These are phyloP conservation scores for Lipomyces yamanashiensis DNA, from an alignment of 805 yeast genomes.

Conservation along the genomic window DNA sequence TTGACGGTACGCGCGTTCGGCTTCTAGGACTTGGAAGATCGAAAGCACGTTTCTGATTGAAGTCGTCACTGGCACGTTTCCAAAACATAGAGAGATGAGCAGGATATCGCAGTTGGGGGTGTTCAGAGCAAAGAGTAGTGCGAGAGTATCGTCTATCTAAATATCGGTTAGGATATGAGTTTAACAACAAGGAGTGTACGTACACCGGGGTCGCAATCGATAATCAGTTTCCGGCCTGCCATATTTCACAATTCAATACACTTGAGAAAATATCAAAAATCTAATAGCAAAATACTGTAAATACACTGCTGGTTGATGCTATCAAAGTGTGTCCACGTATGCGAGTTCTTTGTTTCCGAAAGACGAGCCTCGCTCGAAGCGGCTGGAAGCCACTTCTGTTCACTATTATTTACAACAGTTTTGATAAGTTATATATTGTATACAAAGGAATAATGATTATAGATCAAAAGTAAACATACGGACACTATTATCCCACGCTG, in stretches of 20 bases:
- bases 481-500: slow-evolving; percentile 59
- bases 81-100: slow-evolving; percentile 47
- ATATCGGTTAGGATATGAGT: background rate
- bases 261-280: too few relatives aligned
- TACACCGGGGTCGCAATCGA: slow-evolving; percentile 52
- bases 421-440: background rate
- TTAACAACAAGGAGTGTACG: background rate
- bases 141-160: slow-evolving; percentile 49
- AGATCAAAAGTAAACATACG: slow-evolving; percentile 47
- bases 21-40: slow-evolving; percentile 45
- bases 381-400: background rate
- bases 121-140: slow-evolving; percentile 46
- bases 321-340: background rate
- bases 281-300: too few relatives aligned
- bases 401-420: background rate
- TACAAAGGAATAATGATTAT: too few relatives aligned
- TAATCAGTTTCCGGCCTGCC: slow-evolving; percentile 40
- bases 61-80: slow-evolving; percentile 46
- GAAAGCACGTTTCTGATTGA: slow-evolving; percentile 47
- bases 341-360: background rate
- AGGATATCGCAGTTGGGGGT: slow-evolving; percentile 42
- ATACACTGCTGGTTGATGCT: background rate
- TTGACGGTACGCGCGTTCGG: slow-evolving; percentile 42
- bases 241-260: background rate
- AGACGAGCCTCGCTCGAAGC: background rate